Percentiles rank a stretch among this genome's conserved stretches.
These are phyloP conservation scores for Lactifluus pinguis DNA, from an alignment of 768 basidiomycete species.

Conservation along the genomic window DNA sequence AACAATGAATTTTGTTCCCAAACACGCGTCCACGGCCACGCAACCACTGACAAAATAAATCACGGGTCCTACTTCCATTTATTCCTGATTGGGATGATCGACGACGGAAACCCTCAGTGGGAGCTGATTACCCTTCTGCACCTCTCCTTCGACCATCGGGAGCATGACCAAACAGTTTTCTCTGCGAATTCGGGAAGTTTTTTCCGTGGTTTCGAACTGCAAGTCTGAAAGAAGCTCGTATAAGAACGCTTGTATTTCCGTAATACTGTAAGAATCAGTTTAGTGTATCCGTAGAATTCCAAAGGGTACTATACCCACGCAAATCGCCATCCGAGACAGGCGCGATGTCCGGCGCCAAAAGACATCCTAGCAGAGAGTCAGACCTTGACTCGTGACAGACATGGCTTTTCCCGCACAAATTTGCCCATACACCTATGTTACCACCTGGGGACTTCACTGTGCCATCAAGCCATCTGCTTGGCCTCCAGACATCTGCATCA, in stretches of 20 bases:
- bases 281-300: not conserved
- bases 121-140: conserved; percentile 11
- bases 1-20: no score
- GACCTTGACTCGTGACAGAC: not conserved
- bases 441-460: not conserved
- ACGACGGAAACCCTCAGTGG: conserved; percentile 10
- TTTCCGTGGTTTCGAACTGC: conserved; percentile 35
- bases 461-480: conserved; percentile 11
- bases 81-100: not conserved
- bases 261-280: conserved; percentile 17
- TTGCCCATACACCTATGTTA: conserved; percentile 6
- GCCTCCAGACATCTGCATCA: conserved; percentile 11
- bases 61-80: not conserved
- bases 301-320: conserved; percentile 3
- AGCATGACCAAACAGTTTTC: conserved; percentile 19
- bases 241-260: conserved; percentile 52
- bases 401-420: not conserved
- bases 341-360: conserved; percentile 12
- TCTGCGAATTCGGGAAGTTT: conserved; percentile 24
- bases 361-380: conserved; percentile 1
- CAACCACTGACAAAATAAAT: no score
- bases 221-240: conserved; percentile 46
- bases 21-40: no score
- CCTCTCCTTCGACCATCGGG: conserved; percentile 13
- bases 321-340: conserved; percentile 14